Percentiles rank a stretch among this genome's conserved stretches.
phyloP scores from a whole-genome alignment of 176 grass and related monocot genomes.

The Juncus effusus region DNA sequence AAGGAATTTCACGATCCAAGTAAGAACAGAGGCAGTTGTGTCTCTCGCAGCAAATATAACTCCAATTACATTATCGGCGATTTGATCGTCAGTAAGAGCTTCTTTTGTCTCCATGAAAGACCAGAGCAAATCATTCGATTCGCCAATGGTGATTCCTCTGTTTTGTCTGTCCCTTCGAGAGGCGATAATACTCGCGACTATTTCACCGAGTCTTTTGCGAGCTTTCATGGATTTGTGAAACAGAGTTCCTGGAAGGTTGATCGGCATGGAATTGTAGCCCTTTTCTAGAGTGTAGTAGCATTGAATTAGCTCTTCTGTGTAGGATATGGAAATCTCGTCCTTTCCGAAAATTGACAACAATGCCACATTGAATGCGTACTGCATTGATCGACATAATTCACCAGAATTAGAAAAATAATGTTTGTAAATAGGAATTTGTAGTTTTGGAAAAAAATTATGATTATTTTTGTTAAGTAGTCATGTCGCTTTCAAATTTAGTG shows the following conservation, averaged over 20 bases:
- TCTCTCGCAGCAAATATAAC: slow-evolving; percentile 93
- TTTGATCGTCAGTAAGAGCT: slow-evolving; percentile 80
- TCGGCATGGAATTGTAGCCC: slow-evolving; percentile 97
- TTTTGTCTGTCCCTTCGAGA: slow-evolving; percentile 48
- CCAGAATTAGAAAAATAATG: slow-evolving; percentile 2
- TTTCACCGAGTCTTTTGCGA: slow-evolving; percentile 54
- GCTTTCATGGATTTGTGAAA: slow-evolving; percentile 98
- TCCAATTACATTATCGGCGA: slow-evolving; percentile 90
- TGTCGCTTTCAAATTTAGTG: too few relatives aligned
- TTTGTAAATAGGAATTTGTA: background rate
- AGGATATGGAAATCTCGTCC: slow-evolving; percentile 59
- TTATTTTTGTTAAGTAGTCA: too few relatives aligned
- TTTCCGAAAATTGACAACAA: slow-evolving; percentile 89
- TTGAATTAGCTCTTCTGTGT: slow-evolving; percentile 90
- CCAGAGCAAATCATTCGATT: slow-evolving; percentile 50
- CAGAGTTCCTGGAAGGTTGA: slow-evolving; percentile 85
- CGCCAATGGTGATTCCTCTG: background rate
- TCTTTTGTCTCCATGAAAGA: slow-evolving; percentile 82
- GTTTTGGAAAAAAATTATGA: background rate
- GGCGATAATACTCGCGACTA: slow-evolving; percentile 65
- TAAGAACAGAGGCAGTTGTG: slow-evolving; percentile 95
- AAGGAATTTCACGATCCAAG: slow-evolving; percentile 97
- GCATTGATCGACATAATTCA: background rate
- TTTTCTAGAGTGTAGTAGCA: slow-evolving; percentile 95
- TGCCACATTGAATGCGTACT: slow-evolving; percentile 97